Conservation (phyloP, 176 grass and related monocot species). For the Musa schizocarpa region DNA sequence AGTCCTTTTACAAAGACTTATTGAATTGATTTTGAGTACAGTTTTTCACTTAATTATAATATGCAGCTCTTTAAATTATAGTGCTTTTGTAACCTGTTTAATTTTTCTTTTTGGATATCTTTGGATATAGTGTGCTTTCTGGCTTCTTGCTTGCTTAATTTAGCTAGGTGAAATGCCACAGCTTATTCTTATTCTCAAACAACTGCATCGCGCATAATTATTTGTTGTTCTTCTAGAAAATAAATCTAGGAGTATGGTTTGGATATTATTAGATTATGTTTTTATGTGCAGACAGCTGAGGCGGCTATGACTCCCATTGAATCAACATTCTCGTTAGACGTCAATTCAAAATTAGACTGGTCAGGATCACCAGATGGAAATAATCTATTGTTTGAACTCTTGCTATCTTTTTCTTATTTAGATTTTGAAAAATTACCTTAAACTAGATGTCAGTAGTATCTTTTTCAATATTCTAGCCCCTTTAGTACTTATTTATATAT, state of each 20-base stretch:
- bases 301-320: conserved; percentile 99
- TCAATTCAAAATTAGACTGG: conserved; percentile 98
- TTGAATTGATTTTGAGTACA: no score
- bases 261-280: conserved; percentile 2
- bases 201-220: neutral
- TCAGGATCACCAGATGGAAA: conserved; percentile 26
- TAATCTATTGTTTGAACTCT: neutral
- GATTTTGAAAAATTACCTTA: neutral
- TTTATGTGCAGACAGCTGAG: conserved; percentile 69
- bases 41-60: neutral
- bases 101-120: neutral
- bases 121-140: neutral
- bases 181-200: neutral
- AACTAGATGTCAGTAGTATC: neutral
- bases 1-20: no score
- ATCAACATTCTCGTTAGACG: conserved; percentile 98
- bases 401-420: neutral
- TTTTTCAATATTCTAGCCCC: neutral
- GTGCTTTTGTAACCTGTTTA: neutral
- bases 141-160: neutral
- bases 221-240: neutral
- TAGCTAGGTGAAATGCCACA: neutral
- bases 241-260: neutral
- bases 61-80: neutral
- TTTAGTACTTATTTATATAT: neutral